phyloP scores from a whole-genome alignment of 345 rosid genomes.

The Populus deltoides region DNA sequence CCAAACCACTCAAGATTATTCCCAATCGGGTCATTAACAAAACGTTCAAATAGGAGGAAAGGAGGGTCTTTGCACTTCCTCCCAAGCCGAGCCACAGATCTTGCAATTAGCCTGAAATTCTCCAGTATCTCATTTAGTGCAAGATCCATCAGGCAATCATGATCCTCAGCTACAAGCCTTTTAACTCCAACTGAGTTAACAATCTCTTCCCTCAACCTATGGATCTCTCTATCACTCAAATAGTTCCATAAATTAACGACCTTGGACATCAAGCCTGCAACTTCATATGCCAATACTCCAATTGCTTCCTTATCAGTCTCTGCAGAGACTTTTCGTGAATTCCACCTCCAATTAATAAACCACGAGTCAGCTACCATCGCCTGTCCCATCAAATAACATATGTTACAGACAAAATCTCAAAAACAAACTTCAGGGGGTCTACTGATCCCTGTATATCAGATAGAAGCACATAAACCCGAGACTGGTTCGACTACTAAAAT shows the following conservation, averaged over 20 bases:
- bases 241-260: conserved; percentile 51
- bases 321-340: conserved; percentile 30
- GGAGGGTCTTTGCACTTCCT: conserved; percentile 45
- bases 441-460: too few relatives aligned
- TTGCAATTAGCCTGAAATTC: conserved; percentile 42
- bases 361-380: conserved; percentile 49
- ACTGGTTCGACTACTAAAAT: too few relatives aligned
- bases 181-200: conserved; percentile 39
- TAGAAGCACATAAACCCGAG: too few relatives aligned
- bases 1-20: conserved; percentile 49
- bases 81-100: conserved; percentile 47
- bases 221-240: conserved; percentile 42
- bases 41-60: conserved; percentile 44
- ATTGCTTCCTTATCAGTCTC: conserved; percentile 41
- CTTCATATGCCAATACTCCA: conserved; percentile 63
- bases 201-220: conserved; percentile 46
- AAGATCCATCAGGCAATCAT: conserved; percentile 51
- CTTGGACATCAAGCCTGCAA: conserved; percentile 53
- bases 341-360: conserved; percentile 47
- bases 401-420: neutral
- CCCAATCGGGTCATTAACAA: conserved; percentile 42
- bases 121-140: conserved; percentile 51
- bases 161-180: conserved; percentile 50
- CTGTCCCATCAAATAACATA: conserved; percentile 29
- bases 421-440: too few relatives aligned